Percentiles rank a stretch among this genome's conserved stretches.
These are phyloP conservation scores for Dioscorea zingiberensis DNA, from an alignment of 106 monocot species.

Conservation along the genomic window DNA sequence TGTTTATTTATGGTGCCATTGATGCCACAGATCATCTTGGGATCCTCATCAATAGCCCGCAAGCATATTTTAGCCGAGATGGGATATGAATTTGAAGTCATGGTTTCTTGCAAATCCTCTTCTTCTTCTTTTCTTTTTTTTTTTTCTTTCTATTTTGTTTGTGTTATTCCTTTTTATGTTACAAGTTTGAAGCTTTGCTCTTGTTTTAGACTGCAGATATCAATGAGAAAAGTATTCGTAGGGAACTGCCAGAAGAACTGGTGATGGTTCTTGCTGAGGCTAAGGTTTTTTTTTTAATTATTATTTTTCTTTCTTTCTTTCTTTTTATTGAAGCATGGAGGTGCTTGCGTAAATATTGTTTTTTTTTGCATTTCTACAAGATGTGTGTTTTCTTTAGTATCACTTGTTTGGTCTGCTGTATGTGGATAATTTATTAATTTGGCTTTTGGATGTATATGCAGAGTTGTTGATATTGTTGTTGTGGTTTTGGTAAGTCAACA, in stretches of 20 bases:
- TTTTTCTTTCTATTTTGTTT: not conserved
- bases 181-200: conserved; percentile 3
- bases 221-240: conserved; percentile 76
- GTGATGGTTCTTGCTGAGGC: conserved; percentile 89
- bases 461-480: too few species aligned
- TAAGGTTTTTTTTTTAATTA: conserved; percentile 38
- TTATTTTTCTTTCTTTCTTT: not conserved
- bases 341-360: not conserved
- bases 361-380: not conserved
- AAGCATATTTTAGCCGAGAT: conserved; percentile 72
- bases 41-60: conserved; percentile 84
- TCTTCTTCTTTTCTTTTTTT: not conserved
- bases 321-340: not conserved
- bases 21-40: conserved; percentile 66
- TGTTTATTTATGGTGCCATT: too few species aligned
- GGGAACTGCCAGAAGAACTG: conserved; percentile 77
- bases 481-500: too few species aligned
- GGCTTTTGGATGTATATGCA: too few species aligned
- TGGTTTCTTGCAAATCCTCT: conserved; percentile 30
- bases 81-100: conserved; percentile 83
- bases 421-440: too few species aligned
- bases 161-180: too few species aligned
- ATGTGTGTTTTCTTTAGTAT: not conserved
- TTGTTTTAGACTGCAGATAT: conserved; percentile 83
- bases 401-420: too few species aligned